Evolutionary conservation across 805 yeast genomes (phyloP), one percentile per base, ranked within the genome.

Genomic region (Ogataea sp.): DNA sequence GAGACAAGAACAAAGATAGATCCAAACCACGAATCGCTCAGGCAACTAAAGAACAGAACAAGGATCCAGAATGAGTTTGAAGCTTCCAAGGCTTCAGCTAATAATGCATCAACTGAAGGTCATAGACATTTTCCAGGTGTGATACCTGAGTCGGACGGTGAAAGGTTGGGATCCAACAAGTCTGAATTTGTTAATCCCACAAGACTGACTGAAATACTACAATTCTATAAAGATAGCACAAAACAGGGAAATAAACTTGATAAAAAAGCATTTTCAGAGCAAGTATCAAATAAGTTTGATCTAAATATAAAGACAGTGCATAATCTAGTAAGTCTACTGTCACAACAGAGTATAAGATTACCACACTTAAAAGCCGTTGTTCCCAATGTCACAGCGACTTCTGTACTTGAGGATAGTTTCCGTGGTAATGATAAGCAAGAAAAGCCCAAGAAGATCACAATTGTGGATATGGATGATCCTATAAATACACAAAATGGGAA

Each of bases 1-100:
- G 23, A 5, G 3, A 10, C 16, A 11, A 3, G 16, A 6, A 10
- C 11, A 3, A 25, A 29, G 20, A 6, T 17, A 6, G n/a, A 30
- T 15, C 4, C 29, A 15, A n/a, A 37, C 21, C 39, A 37, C 20
- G 39, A 29, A 18, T 29, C 39, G 9, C 21, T 37, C 15, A 15
- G 14, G 8, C 39, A 24, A 18, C 16, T 37, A 14, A 23, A 18
- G 11, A 21, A 20, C 6, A 30, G 39, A 16, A n/a, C 20, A 8
- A 17, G 17, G 11, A 14, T 9, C n/a, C 13, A 8, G 30, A n/a
- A n/a, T n/a, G n/a, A n/a, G n/a, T n/a, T n/a, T n/a, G n/a, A n/a
- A n/a, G n/a, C n/a, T n/a, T n/a, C n/a, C n/a, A n/a, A n/a, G n/a
- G n/a, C n/a, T n/a, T n/a, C n/a, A n/a, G n/a, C n/a, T n/a, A n/a